Evolutionary conservation across 257 asterid genomes (phyloP).

Genomic region (Solanum dulcamara): DNA sequence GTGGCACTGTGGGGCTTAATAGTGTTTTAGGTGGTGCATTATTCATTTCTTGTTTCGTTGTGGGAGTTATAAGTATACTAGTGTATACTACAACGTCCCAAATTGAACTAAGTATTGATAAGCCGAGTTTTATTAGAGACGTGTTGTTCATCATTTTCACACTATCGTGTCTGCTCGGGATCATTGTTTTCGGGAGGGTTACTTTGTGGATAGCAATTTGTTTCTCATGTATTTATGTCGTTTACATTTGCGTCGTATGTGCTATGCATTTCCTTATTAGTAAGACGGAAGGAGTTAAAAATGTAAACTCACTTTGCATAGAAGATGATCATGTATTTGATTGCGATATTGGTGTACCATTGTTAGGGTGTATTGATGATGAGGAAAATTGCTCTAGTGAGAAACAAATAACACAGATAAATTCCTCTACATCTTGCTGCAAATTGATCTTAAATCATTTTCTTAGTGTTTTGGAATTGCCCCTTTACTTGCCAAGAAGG

Average conservation of each 20-base stretch:
- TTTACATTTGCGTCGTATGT: conserved; percentile 43
- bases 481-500: conserved; percentile 56
- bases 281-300: conserved; percentile 6
- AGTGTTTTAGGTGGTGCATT: conserved; percentile 76
- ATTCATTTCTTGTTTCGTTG: conserved; percentile 63
- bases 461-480: conserved; percentile 34
- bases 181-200: conserved; percentile 29
- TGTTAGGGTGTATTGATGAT: conserved; percentile 30
- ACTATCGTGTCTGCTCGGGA: conserved; percentile 34
- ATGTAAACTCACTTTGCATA: neutral
- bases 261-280: conserved; percentile 32
- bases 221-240: conserved; percentile 33
- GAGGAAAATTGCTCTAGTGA: conserved; percentile 21
- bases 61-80: conserved; percentile 45
- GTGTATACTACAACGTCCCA: conserved; percentile 14
- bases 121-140: conserved; percentile 55
- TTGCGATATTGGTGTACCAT: conserved; percentile 14
- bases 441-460: neutral
- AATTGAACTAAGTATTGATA: conserved; percentile 18
- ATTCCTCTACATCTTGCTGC: neutral
- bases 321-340: neutral
- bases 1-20: conserved; percentile 55
- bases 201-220: conserved; percentile 40
- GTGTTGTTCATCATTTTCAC: conserved; percentile 48
- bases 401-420: neutral